Evolutionary conservation across 306 rosid species (phyloP).

Genomic region (Oemleria cerasiformis): DNA sequence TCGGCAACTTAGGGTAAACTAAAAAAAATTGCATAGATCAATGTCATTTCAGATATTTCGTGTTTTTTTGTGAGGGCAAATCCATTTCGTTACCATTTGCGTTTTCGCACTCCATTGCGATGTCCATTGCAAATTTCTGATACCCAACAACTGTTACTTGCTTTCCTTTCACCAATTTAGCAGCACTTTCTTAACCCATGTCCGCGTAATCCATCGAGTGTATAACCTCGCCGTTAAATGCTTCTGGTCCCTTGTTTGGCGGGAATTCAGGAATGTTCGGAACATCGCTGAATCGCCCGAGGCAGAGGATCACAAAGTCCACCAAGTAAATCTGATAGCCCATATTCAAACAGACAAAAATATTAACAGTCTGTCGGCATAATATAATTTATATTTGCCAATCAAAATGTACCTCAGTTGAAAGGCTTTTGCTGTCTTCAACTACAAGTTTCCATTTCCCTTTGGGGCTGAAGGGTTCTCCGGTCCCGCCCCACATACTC

Average conservation of each 20-base stretch:
- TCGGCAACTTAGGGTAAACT: no score
- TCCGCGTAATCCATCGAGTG: constrained; percentile 51
- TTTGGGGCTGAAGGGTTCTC: constrained; percentile 36
- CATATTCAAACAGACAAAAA: background rate
- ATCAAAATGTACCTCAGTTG: constrained; percentile 25
- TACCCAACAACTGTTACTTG: constrained; percentile 52
- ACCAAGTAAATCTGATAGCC: constrained; percentile 36
- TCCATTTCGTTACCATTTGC: constrained; percentile 45
- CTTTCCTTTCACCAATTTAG: constrained; percentile 46
- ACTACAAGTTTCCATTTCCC: constrained; percentile 50
- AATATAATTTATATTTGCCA: background rate
- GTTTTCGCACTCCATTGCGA: constrained; percentile 54
- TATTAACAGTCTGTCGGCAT: background rate
- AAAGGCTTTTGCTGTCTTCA: constrained; percentile 22
- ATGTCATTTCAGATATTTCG: no score
- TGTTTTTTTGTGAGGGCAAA: no score
- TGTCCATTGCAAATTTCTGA: constrained; percentile 65
- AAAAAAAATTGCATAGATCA: no score
- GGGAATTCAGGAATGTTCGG: constrained; percentile 73
- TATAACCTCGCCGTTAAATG: constrained; percentile 46
- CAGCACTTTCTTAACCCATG: constrained; percentile 40
- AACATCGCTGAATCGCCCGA: constrained; percentile 65
- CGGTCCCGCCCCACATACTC: constrained; percentile 54
- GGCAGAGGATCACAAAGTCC: constrained; percentile 67
- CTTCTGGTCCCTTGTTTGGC: constrained; percentile 49